Evolutionary conservation across 805 yeast genomes (phyloP), one percentile per base, ranked within the genome.

Genomic region (Candida wancherniae): DNA sequence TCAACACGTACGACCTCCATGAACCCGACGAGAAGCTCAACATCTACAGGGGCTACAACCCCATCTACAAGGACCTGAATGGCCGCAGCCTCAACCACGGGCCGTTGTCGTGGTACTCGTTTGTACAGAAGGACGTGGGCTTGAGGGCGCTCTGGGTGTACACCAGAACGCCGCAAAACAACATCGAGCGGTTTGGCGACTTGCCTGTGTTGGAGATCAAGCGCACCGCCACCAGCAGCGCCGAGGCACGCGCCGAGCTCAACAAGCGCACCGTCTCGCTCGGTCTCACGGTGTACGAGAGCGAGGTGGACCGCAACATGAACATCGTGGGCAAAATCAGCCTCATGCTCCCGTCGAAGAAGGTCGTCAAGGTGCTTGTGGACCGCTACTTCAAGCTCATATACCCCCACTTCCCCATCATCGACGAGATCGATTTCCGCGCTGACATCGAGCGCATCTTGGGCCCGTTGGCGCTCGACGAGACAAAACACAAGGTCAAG

Each of bases 41-140:
- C 31, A 55, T 73, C 19, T 67, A 61, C 37, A 53, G 51, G 1
- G 71, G 70, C 2, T 61, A 60, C 40, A 40, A 63, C 3, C 69
- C 80, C 0, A 57, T 72, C 33, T 51, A 63, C 30, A 38, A 61
- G 11, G 59, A 58, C 16, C 64, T 59, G 28, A 54, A 65, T 3
- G 32, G 47, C 9, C 51, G 73, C 24, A 51, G 67, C 19, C 60
- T 62, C 36, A 65, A 67, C 42, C 68, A 63, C 49, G 82, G 80
- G 1, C 75, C 80, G 0, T 58, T 73, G 20, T 51, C 77, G 1
- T 69, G 76, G 68, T 41, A 68, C 4, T 52, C 80, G 0, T 34
- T 70, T 15, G 50, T 75, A 31, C 61, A 63, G 33, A 72, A 63
- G 39, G 83, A 77, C 50, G 57, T 55, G 3, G 53, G 42, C 1